Evolutionary conservation across 108 stramenopile species (phyloP).

Genomic region (Cyclotella sp.): DNA sequence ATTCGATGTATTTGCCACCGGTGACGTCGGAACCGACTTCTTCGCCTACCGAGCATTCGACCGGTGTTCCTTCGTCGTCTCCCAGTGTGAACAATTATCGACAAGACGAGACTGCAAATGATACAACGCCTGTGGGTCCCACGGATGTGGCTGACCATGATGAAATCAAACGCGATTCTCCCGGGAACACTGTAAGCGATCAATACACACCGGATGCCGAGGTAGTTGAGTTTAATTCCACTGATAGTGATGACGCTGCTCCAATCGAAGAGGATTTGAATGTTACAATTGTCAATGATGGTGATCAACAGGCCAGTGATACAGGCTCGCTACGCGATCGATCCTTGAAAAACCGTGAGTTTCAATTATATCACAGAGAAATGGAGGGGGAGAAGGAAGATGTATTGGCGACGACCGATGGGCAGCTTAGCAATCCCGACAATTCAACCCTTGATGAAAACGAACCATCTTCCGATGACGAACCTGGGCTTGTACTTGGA

Average conservation of each 20-base stretch:
- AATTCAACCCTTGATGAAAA: conserved; percentile 2
- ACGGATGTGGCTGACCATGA: too few species aligned
- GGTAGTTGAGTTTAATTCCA: too few species aligned
- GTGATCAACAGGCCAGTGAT: background rate
- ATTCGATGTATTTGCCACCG: conserved; percentile 36
- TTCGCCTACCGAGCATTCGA: background rate
- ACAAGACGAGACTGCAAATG: conserved; percentile 23
- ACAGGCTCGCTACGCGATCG: background rate
- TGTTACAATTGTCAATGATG: background rate
- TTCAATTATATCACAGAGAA: background rate
- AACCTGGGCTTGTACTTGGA: background rate
- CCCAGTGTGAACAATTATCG: background rate
- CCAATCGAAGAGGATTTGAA: background rate
- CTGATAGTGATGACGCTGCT: too few species aligned
- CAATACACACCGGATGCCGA: too few species aligned
- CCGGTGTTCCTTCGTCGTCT: conserved; percentile 1
- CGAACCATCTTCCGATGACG: background rate
- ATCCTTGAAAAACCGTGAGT: background rate
- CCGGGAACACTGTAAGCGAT: too few species aligned
- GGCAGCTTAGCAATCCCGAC: too few species aligned
- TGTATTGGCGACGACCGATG: too few species aligned
- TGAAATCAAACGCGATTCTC: too few species aligned
- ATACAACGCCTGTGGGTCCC: background rate
- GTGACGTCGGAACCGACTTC: conserved; percentile 11
- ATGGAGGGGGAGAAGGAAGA: background rate